Percentiles rank a stretch among this genome's conserved stretches.
phyloP scores from a whole-genome alignment of 2,329 filamentous ascomycete species.

The Colletotrichum cuscutae region DNA sequence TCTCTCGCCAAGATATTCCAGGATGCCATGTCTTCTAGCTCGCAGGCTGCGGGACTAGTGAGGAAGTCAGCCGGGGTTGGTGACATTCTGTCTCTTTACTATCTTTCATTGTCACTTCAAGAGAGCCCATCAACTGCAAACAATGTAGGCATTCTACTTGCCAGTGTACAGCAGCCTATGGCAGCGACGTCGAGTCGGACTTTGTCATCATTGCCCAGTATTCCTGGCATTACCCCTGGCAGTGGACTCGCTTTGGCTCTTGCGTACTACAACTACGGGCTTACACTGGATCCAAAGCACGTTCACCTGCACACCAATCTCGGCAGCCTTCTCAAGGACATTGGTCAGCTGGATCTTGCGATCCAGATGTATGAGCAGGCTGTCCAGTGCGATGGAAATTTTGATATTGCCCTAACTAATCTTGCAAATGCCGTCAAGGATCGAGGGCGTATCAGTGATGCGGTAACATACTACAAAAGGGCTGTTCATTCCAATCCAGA shows the following conservation, averaged over 20 bases:
- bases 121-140: constrained; percentile 98
- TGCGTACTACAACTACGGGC: constrained; percentile 94
- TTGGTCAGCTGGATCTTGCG: constrained; percentile 89
- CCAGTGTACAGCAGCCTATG: constrained; percentile 81
- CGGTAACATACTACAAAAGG: constrained; percentile 89
- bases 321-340: constrained; percentile 94
- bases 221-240: constrained; percentile 84
- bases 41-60: constrained; percentile 62
- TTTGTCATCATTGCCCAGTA: constrained; percentile 48
- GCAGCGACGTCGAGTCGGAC: constrained; percentile 44
- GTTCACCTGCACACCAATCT: constrained; percentile 97
- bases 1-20: constrained; percentile 98
- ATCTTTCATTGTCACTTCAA: constrained; percentile 91
- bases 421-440: constrained; percentile 98
- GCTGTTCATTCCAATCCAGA: constrained; percentile 93
- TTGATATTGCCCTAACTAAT: constrained; percentile 97
- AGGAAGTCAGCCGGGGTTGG: constrained; percentile 80
- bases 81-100: constrained; percentile 95
- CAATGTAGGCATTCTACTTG: constrained; percentile 97
- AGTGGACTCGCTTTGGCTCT: constrained; percentile 90
- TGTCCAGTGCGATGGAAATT: constrained; percentile 90
- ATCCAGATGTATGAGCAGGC: constrained; percentile 98
- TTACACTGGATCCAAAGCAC: constrained; percentile 86
- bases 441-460: constrained; percentile 90
- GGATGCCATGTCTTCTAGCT: constrained; percentile 87